These are phyloP conservation scores for Neurospora sp. DNA, from an alignment of 495 filamentous ascomycete species.

Conservation along the genomic window DNA sequence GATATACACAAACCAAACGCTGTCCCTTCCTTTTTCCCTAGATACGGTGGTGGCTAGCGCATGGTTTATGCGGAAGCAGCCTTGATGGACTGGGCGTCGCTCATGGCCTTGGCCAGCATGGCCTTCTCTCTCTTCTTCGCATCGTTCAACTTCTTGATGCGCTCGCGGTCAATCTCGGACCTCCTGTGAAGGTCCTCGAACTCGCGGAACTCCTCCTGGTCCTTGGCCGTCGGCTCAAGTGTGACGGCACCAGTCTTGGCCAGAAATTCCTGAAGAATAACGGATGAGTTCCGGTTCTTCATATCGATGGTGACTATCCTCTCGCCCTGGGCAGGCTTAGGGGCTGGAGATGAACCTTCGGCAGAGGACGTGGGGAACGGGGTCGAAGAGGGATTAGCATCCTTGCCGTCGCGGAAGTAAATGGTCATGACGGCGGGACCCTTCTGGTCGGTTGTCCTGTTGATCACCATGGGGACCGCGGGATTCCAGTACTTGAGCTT, in stretches of 20 bases:
- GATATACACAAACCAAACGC: constrained; percentile 11
- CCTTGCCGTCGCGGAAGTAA: constrained; percentile 46
- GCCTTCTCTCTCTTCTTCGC: constrained; percentile 53
- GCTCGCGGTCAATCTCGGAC: constrained; percentile 46
- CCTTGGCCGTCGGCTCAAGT: constrained; percentile 49
- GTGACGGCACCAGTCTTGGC: constrained; percentile 55
- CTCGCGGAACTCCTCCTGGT: constrained; percentile 47
- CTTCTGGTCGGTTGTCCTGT: constrained; percentile 46
- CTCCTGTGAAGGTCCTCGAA: constrained; percentile 46
- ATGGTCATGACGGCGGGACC: constrained; percentile 62
- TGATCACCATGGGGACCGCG: constrained; percentile 67
- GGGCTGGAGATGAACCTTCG: constrained; percentile 26
- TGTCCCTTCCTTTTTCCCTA: not conserved
- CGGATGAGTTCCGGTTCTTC: constrained; percentile 46
- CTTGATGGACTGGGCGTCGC: constrained; percentile 23
- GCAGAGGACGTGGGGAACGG: constrained; percentile 16
- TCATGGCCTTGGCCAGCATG: constrained; percentile 21
- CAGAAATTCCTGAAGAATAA: constrained; percentile 62
- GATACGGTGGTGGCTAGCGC: not conserved
- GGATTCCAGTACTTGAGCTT: constrained; percentile 94
- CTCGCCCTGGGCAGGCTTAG: constrained; percentile 33
- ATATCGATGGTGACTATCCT: constrained; percentile 47
- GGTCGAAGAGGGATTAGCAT: constrained; percentile 17
- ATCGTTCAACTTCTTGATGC: constrained; percentile 50
- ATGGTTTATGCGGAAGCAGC: constrained; percentile 2